Percentiles rank a stretch among this genome's conserved stretches.
phyloP scores from a whole-genome alignment of 192 early-diverging fungal species.

The Geosiphon pyriformis region DNA sequence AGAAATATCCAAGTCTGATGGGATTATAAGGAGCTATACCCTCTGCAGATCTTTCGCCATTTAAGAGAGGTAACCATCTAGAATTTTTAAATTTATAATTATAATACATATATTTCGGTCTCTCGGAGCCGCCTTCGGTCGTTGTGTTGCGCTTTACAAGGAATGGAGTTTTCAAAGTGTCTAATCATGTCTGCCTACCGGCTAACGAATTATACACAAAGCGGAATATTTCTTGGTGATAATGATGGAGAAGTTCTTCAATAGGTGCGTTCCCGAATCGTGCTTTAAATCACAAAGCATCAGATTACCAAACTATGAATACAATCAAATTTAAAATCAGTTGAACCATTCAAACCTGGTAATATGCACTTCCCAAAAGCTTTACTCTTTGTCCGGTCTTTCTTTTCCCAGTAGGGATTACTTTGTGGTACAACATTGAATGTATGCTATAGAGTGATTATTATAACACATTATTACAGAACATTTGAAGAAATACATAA shows the following conservation, averaged over 20 bases:
- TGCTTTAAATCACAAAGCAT: background rate
- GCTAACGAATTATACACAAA: background rate
- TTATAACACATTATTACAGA: conserved; percentile 15
- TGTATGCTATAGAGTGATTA: conserved; percentile 28
- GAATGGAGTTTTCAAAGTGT: background rate
- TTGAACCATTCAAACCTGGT: background rate
- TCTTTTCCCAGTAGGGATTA: conserved; percentile 30
- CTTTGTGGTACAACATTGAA: conserved; percentile 30
- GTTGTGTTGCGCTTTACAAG: background rate
- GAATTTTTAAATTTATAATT: background rate
- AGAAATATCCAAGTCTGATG: background rate
- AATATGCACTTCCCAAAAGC: background rate
- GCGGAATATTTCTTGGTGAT: background rate
- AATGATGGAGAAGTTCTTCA: background rate
- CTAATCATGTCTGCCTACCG: background rate
- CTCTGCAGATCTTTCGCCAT: background rate
- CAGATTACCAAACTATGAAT: background rate
- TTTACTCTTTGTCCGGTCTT: background rate
- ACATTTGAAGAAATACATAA: background rate
- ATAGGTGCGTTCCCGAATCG: background rate
- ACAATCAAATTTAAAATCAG: background rate
- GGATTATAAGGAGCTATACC: background rate
- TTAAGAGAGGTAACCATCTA: background rate
- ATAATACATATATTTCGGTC: background rate
- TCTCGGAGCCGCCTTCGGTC: background rate